Percentiles rank a stretch among this genome's conserved stretches.
These are phyloP conservation scores for Isatis tinctoria DNA, from an alignment of 345 rosid species.

Conservation along the genomic window DNA sequence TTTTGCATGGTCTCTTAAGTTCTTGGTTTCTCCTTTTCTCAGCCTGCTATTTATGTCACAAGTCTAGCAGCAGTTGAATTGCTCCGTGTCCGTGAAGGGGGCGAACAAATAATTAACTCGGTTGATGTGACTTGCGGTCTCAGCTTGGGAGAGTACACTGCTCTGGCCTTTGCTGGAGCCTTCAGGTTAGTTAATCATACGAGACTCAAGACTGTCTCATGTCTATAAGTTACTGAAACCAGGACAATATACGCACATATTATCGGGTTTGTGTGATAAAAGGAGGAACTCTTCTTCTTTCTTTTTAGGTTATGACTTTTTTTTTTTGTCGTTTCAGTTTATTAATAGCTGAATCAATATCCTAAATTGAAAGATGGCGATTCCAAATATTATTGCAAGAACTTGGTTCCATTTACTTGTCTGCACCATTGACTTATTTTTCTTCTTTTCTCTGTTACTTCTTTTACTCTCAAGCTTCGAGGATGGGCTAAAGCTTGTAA, in stretches of 20 bases:
- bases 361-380: background rate
- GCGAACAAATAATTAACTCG: conserved; percentile 81
- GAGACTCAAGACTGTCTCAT: background rate
- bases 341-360: background rate
- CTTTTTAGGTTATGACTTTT: no score
- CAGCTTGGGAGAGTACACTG: conserved; percentile 97
- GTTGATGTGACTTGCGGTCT: conserved; percentile 95
- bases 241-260: background rate
- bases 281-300: no score
- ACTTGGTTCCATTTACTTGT: background rate
- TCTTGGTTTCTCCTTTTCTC: conserved; percentile 20
- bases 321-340: background rate
- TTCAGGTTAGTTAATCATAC: conserved; percentile 55
- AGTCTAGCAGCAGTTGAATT: conserved; percentile 97
- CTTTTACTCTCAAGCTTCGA: conserved; percentile 58
- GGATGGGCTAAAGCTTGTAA: conserved; percentile 94
- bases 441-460: conserved; percentile 13
- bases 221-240: background rate
- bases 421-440: background rate
- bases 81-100: conserved; percentile 80
- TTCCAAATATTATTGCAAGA: background rate
- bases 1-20: background rate
- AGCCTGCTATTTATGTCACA: conserved; percentile 99
- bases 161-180: conserved; percentile 93
- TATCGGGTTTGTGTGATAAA: background rate